These are phyloP conservation scores for Solanum chaucha DNA, from an alignment of 257 asterid species.

Conservation along the genomic window DNA sequence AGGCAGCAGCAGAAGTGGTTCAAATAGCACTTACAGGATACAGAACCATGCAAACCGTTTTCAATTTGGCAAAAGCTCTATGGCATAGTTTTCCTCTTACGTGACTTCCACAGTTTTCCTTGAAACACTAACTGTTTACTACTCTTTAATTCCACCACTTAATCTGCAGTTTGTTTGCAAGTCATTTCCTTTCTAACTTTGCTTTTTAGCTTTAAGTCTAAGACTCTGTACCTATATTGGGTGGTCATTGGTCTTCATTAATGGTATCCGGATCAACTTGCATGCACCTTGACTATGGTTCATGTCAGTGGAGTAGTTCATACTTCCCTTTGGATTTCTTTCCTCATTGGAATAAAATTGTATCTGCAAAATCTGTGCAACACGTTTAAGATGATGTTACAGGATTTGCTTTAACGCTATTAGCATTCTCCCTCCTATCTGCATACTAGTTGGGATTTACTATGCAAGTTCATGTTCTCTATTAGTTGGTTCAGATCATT, in stretches of 20 bases:
- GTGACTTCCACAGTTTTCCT: too few species aligned
- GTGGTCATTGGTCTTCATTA: too few species aligned
- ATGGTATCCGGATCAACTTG: too few species aligned
- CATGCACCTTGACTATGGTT: neutral
- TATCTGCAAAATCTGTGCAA: slow-evolving; percentile 17
- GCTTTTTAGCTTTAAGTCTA: too few species aligned
- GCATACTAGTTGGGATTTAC: neutral
- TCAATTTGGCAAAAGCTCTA: neutral
- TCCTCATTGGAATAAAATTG: slow-evolving; percentile 20
- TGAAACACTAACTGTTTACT: too few species aligned
- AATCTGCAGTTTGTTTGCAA: too few species aligned
- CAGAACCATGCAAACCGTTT: neutral
- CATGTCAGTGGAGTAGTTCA: slow-evolving; percentile 3
- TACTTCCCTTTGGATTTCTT: slow-evolving; percentile 7
- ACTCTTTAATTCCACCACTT: too few species aligned
- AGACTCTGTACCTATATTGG: too few species aligned
- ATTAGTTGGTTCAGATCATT: neutral
- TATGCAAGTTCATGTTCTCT: neutral
- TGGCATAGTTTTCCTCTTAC: too few species aligned
- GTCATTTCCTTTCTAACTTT: too few species aligned
- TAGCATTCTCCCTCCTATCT: neutral
- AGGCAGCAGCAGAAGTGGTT: neutral
- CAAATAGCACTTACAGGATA: neutral
- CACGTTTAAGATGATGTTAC: neutral
- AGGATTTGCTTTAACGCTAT: neutral